These are phyloP conservation scores for Lentinula guzmanii DNA, from an alignment of 768 basidiomycete species.

Conservation along the genomic window DNA sequence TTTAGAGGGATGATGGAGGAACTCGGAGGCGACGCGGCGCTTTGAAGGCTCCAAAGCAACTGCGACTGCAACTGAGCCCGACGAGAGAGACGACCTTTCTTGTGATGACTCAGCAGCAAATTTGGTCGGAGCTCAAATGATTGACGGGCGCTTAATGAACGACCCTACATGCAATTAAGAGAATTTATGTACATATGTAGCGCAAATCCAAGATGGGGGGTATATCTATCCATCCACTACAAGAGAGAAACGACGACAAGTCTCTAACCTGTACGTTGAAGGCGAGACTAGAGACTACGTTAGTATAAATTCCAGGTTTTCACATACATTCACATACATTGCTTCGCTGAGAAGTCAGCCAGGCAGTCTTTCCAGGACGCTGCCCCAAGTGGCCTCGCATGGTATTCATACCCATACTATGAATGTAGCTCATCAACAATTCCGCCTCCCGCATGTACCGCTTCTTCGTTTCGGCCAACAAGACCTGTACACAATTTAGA, in stretches of 20 bases:
- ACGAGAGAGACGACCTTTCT: not conserved
- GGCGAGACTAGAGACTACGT: not conserved
- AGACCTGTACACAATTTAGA: not conserved
- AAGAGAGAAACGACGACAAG: not conserved
- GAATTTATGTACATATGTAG: not conserved
- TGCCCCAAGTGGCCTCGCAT: conserved; percentile 53
- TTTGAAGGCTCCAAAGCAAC: not conserved
- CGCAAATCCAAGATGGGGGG: not conserved
- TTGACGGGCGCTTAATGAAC: not conserved
- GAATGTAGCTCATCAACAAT: conserved; percentile 73
- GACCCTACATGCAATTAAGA: not conserved
- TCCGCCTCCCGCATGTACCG: conserved; percentile 75
- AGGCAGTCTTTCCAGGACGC: conserved; percentile 1
- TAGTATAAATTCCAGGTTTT: not conserved
- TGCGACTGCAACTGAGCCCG: not conserved
- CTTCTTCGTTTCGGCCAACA: conserved; percentile 46
- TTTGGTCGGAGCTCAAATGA: not conserved
- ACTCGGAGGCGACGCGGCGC: conserved; percentile 3
- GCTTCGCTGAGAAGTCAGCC: conserved; percentile 6
- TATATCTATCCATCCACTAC: not conserved
- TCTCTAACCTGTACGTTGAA: not conserved
- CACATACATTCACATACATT: conserved; percentile 2
- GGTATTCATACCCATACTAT: conserved; percentile 60
- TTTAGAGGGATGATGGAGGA: conserved; percentile 14
- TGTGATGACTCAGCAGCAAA: not conserved